phyloP scores from a whole-genome alignment of 164 flowering plant genomes.

The Hamamelis virginiana region DNA sequence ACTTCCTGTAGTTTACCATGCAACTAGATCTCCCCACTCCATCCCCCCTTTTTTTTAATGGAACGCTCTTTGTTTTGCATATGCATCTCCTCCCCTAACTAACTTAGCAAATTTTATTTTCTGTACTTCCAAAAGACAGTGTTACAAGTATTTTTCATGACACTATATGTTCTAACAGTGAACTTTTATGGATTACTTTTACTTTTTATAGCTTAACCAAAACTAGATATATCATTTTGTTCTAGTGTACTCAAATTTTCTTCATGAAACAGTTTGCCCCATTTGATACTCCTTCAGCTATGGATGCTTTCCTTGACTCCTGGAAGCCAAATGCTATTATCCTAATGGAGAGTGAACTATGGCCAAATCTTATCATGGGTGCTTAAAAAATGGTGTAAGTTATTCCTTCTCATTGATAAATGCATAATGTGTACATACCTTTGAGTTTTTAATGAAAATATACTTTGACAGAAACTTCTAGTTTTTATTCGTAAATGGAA shows the following conservation, averaged over 20 bases:
- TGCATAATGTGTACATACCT: not conserved
- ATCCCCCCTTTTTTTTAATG: too few relatives aligned
- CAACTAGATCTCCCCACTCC: too few relatives aligned
- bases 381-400: conserved; percentile 73
- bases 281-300: conserved; percentile 63
- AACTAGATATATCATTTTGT: not conserved
- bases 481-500: too few relatives aligned
- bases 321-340: conserved; percentile 89
- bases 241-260: not conserved
- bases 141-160: not conserved
- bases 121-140: not conserved
- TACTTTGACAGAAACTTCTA: too few relatives aligned
- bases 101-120: not conserved
- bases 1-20: too few relatives aligned
- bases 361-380: conserved; percentile 91
- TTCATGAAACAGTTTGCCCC: conserved; percentile 72
- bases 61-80: not conserved
- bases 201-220: not conserved
- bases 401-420: conserved; percentile 6
- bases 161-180: not conserved
- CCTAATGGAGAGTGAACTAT: conserved; percentile 84
- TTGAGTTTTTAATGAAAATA: too few relatives aligned
- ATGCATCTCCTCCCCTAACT: not conserved
- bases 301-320: conserved; percentile 68
- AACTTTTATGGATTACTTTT: not conserved